Conservation (phyloP, 495 filamentous ascomycete genomes). For the Sabuloglossum arenarium region DNA sequence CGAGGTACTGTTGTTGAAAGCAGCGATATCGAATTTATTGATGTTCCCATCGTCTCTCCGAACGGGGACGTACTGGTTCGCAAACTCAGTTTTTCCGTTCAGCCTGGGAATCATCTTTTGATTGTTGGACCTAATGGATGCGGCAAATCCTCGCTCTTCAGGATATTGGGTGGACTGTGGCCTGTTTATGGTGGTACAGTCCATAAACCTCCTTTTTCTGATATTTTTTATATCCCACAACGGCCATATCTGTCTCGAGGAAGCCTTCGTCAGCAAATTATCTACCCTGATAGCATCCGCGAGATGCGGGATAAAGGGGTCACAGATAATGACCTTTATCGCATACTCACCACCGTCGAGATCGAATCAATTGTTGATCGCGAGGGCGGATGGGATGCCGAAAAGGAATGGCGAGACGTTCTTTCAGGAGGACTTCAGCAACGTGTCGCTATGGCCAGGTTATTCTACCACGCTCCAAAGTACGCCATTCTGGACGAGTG, state of each 20-base stretch:
- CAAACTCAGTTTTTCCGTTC: conserved; percentile 67
- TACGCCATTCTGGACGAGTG: conserved; percentile 95
- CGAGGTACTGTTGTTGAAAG: conserved; percentile 62
- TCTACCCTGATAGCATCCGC: conserved; percentile 76
- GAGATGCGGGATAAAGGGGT: conserved; percentile 72
- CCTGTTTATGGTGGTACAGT: conserved; percentile 95
- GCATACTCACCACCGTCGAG: conserved; percentile 56
- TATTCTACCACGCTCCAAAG: conserved; percentile 87
- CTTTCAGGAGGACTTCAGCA: conserved; percentile 84
- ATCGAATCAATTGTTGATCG: conserved; percentile 70
- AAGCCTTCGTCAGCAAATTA: conserved; percentile 82
- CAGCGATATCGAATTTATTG: conserved; percentile 61
- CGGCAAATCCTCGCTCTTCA: conserved; percentile 87
- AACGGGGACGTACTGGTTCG: conserved; percentile 83
- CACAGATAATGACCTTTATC: conserved; percentile 59
- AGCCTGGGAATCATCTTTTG: conserved; percentile 70
- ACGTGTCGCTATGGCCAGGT: conserved; percentile 88
- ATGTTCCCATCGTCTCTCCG: conserved; percentile 93
- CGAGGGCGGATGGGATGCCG: conserved; percentile 74
- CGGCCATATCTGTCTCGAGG: conserved; percentile 82
- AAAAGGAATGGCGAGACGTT: conserved; percentile 89
- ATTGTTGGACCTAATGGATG: conserved; percentile 96
- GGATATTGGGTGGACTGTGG: conserved; percentile 92
- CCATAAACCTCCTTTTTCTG: conserved; percentile 64
- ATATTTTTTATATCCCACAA: conserved; percentile 97